Evolutionary conservation across 2,329 filamentous ascomycete species (phyloP).

Genomic region (Ceratocystis albifundus): DNA sequence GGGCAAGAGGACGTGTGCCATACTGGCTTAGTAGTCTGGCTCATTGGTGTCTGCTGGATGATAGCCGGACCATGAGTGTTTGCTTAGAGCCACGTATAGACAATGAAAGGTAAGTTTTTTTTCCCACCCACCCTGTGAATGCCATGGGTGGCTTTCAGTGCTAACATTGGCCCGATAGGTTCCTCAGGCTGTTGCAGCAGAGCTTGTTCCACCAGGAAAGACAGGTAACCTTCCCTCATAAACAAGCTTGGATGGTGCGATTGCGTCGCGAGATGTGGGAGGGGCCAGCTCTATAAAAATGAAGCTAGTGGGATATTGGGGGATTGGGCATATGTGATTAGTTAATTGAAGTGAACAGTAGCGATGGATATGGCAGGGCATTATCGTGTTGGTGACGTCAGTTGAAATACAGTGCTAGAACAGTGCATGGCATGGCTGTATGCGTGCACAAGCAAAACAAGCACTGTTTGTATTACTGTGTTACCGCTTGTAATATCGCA

Average conservation of each 20-base stretch:
- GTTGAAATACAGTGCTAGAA: background rate
- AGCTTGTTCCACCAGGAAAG: constrained; percentile 77
- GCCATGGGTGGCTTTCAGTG: background rate
- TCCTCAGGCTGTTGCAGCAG: constrained; percentile 51
- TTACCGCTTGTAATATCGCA: background rate
- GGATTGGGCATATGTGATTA: no score
- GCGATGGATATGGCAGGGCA: background rate
- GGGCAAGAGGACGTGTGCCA: constrained; percentile 70
- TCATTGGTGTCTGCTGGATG: constrained; percentile 71
- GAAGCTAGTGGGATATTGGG: background rate
- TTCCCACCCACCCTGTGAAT: background rate
- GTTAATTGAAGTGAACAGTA: background rate
- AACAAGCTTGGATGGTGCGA: constrained; percentile 78
- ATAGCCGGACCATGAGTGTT: constrained; percentile 69
- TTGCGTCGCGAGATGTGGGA: constrained; percentile 71
- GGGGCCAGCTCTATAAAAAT: constrained; percentile 45
- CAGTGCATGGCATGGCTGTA: background rate
- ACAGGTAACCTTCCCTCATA: constrained; percentile 80
- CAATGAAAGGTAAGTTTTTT: constrained; percentile 60
- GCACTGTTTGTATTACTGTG: background rate
- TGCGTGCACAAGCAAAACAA: background rate
- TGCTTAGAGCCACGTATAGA: constrained; percentile 85
- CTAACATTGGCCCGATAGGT: constrained; percentile 26
- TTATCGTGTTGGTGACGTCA: constrained; percentile 2
- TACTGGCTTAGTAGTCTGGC: constrained; percentile 75